Conservation (phyloP, 2,329 filamentous ascomycete species). For the Neophaeococcomyces aloes region DNA sequence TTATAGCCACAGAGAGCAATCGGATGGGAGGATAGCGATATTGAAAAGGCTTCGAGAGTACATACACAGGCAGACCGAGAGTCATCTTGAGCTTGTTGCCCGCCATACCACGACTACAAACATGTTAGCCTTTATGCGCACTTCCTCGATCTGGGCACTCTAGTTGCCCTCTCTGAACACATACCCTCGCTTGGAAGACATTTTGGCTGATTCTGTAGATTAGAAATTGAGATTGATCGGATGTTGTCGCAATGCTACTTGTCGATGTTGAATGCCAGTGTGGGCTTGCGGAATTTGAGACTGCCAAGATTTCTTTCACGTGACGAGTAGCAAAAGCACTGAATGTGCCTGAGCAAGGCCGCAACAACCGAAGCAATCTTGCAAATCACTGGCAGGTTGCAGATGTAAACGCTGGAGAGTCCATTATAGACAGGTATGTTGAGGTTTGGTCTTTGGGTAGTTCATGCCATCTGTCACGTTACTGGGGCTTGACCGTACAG, state of each 20-base stretch:
- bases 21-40: constrained; percentile 3
- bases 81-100: constrained; percentile 99
- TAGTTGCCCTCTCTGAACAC: too few species aligned
- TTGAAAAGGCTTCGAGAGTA: constrained; percentile 27
- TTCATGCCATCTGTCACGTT: too few species aligned
- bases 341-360: too few species aligned
- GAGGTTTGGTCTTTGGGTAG: too few species aligned
- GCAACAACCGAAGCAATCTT: too few species aligned
- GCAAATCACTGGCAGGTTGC: too few species aligned
- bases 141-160: constrained; percentile 1
- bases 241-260: not conserved
- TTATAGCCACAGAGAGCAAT: not conserved
- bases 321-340: too few species aligned
- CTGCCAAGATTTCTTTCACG: too few species aligned
- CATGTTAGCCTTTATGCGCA: constrained; percentile 7
- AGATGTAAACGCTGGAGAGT: too few species aligned
- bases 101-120: constrained; percentile 62
- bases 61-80: constrained; percentile 99
- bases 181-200: constrained; percentile 22
- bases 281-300: too few species aligned
- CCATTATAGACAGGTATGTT: too few species aligned
- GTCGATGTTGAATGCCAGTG: not conserved
- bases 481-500: too few species aligned
- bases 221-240: not conserved
- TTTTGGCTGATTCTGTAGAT: constrained; percentile 1